Evolutionary conservation across 2,329 filamentous ascomycete genomes (phyloP).

Genomic region (Cordyceps fumosorosea): DNA sequence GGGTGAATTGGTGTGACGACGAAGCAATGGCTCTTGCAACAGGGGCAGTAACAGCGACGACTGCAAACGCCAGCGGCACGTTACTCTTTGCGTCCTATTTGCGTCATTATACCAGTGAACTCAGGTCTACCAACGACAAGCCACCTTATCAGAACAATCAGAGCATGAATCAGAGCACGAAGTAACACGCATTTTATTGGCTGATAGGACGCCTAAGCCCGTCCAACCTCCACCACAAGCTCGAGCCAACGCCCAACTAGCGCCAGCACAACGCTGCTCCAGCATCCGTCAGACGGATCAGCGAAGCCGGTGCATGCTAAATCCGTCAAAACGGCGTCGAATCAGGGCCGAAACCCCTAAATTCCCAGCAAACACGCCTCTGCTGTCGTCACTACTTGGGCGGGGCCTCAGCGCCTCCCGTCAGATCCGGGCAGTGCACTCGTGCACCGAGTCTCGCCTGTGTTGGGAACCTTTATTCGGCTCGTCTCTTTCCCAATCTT

Average conservation of each 20-base stretch:
- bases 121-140: neutral
- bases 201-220: neutral
- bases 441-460: neutral
- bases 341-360: neutral
- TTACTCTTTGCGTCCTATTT: too few relatives aligned
- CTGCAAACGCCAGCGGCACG: too few relatives aligned
- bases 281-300: neutral
- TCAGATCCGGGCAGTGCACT: constrained; percentile 5
- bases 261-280: neutral
- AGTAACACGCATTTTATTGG: neutral
- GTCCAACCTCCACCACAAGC: neutral
- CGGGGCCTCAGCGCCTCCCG: neutral
- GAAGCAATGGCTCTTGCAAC: too few relatives aligned
- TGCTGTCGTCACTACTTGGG: neutral
- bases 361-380: neutral
- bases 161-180: neutral
- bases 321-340: neutral
- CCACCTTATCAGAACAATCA: neutral
- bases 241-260: neutral
- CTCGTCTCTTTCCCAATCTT: too few relatives aligned
- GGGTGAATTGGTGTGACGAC: too few relatives aligned
- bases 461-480: neutral
- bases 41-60: too few relatives aligned
- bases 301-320: neutral
- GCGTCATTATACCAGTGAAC: neutral